Base-by-base conservation (phyloP, 176 grass and related monocot species). In the Carex pumila region DNA sequence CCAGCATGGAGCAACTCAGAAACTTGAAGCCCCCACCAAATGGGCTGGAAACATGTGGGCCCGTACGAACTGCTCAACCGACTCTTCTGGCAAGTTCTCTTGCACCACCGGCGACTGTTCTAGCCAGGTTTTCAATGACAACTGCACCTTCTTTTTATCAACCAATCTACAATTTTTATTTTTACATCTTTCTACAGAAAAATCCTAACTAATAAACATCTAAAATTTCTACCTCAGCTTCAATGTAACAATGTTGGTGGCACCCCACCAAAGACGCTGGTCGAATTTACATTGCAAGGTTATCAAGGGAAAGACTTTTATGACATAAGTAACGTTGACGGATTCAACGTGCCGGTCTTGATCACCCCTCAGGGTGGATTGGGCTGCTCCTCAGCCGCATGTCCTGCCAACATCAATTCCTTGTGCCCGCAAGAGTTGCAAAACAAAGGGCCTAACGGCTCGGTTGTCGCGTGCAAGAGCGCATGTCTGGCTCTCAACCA, bases 1-100 rank as follows among this genome's bases (percentile, higher is more conserved):
- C 21, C 36, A 6, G 6, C 73, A 81, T 1, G 90, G 88, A 11
- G 58, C 56, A 39, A 66, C 88, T 30, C 0, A 74, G 34, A 65
- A 81, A 10, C 14, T 88, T 29, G 1, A 81, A 54, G 69, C 30
- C 81, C 34, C 70, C 0, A 4, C 78, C 55, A 72, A 59, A 12
- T 94, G 93, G 93, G 86, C 90, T 7, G 93, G 93, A 39, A 82
- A 43, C 2, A 12, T 92, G 36, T 94, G 93, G 93, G 88, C 77
- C 14, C 84, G 93, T 25, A 18, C 75, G 58, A 17, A 70, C 9
- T 94, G 93, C 82, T n/a, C 39, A 21, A 22, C 79, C 50, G 39
- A 76, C 43, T 32, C 89, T 3, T 73, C 79, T 13, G 80, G 71
- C 13, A 78, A 56, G 53, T 94, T 92, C 86, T 87, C 79, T 66